A percentile compares a stretch with the other conserved stretches of the same genome.
These are phyloP conservation scores for Karstenula rhodostoma DNA, from an alignment of 2,329 filamentous ascomycete genomes.

Conservation along the genomic window DNA sequence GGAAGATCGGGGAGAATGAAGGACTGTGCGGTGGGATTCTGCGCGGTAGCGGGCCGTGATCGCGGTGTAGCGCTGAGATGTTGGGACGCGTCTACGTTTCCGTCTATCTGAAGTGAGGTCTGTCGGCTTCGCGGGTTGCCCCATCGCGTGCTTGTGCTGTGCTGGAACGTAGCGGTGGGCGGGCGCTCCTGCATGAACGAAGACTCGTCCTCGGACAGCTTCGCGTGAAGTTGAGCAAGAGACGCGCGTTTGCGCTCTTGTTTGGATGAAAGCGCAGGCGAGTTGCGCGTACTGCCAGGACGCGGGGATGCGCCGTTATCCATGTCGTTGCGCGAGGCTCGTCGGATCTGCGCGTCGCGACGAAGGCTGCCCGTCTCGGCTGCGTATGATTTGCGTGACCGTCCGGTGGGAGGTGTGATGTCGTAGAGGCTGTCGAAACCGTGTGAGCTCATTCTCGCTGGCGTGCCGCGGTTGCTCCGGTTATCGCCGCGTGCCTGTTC, in stretches of 20 bases:
- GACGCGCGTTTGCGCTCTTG: slow-evolving; percentile 55
- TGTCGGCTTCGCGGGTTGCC: slow-evolving; percentile 52
- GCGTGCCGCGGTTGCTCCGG: slow-evolving; percentile 48
- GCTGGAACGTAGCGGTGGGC: slow-evolving; percentile 49
- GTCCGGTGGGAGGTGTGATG: slow-evolving; percentile 53
- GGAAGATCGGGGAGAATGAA: slow-evolving; percentile 68
- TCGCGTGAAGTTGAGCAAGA: slow-evolving; percentile 65
- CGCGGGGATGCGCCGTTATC: slow-evolving; percentile 48
- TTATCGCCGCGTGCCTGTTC: slow-evolving; percentile 64
- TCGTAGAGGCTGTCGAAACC: slow-evolving; percentile 60
- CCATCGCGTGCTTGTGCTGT: slow-evolving; percentile 64
- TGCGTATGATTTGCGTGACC: slow-evolving; percentile 44
- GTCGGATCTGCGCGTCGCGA: slow-evolving; percentile 56
- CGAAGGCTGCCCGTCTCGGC: slow-evolving; percentile 50
- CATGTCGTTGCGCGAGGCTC: slow-evolving; percentile 53
- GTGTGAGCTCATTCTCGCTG: slow-evolving; percentile 58
- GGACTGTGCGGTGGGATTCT: slow-evolving; percentile 64
- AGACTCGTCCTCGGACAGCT: slow-evolving; percentile 61
- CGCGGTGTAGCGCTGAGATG: slow-evolving; percentile 32
- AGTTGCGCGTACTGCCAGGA: slow-evolving; percentile 47
- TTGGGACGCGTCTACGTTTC: slow-evolving; percentile 30
- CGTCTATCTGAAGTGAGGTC: slow-evolving; percentile 49
- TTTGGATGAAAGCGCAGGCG: slow-evolving; percentile 39
- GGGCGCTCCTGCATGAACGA: slow-evolving; percentile 62
- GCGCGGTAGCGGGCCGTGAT: slow-evolving; percentile 52